These are phyloP conservation scores for Stachybotrys echinatus DNA, from an alignment of 2,329 filamentous ascomycete species.

Conservation along the genomic window DNA sequence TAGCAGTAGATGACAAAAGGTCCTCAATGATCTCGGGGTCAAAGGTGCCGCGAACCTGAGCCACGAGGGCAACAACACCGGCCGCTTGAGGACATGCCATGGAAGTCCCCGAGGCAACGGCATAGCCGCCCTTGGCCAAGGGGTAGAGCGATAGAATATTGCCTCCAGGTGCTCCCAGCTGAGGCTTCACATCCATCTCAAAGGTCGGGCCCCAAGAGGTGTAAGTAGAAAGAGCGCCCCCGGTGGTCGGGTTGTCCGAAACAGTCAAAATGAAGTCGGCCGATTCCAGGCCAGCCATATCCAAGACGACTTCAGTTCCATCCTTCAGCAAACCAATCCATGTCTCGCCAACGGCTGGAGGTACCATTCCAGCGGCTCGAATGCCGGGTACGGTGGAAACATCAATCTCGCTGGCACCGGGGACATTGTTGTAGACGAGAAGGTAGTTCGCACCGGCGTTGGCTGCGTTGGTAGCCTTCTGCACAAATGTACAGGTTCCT, in stretches of 20 bases:
- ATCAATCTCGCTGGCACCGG: too few relatives aligned
- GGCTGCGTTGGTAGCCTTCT: conserved; percentile 28
- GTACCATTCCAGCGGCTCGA: too few relatives aligned
- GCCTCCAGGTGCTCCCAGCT: conserved; percentile 12
- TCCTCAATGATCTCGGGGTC: conserved; percentile 37
- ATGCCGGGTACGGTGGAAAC: too few relatives aligned
- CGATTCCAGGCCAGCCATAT: too few relatives aligned
- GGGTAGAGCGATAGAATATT: conserved; percentile 13
- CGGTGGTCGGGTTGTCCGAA: neutral
- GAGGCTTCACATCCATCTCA: conserved; percentile 11
- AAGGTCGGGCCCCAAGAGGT: conserved; percentile 11
- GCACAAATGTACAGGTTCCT: neutral
- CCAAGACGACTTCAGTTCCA: too few relatives aligned
- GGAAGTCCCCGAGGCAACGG: conserved; percentile 9
- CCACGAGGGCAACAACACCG: conserved; percentile 12
- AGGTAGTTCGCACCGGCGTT: conserved; percentile 46
- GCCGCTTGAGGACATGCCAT: conserved; percentile 11
- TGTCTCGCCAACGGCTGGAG: too few relatives aligned
- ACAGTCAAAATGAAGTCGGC: neutral
- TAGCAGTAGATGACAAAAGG: conserved; percentile 36
- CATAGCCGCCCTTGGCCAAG: conserved; percentile 6
- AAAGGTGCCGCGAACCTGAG: conserved; percentile 35
- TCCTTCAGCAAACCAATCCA: too few relatives aligned
- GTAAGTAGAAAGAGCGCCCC: conserved; percentile 5
- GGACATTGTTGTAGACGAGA: too few relatives aligned